Evolutionary conservation across 202 grass and related monocot species (phyloP), one percentile per base, ranked within the genome.

Genomic region (Panicum hallii): DNA sequence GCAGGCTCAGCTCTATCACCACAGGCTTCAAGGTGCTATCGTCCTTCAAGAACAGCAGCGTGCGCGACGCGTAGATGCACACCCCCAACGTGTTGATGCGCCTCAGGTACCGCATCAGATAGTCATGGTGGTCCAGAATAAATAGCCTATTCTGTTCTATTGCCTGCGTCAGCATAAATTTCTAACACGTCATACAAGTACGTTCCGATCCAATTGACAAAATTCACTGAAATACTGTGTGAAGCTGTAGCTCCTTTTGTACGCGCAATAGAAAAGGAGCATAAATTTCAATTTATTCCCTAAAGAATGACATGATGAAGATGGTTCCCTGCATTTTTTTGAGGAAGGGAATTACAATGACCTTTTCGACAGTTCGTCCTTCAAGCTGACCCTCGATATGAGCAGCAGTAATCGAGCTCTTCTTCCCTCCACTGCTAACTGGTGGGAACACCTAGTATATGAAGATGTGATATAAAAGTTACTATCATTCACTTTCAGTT

Each of bases 81-180:
- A 94, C 70, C 13, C 84, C 88, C 65, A 84, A 88, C 49, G 61
- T 73, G 70, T 94, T 96, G 48, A 99, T 99, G 61, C 84, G 93
- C 52, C 70, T 79, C 63, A 99, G 84, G 84, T 96, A 94, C 2
- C 88, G 86, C 88, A 99, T 94, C 71, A 99, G 76, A 71, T 96
- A 99, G 91, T 96, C 93, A 5, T 99, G 96, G 75, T 99, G 96
- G 74, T 99, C 93, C 12, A 99, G 84, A 13, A 99, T 88, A 50
- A 92, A 95, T 28, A 99, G 55, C 85, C 90, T 89, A 0, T 86
- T 82, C 11, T 86, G 22, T 0, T 20, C 13, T 70, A 94, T 28
- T 15, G 97, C 97, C 96, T 99, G 74, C 75, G 38, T 38, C 52
- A 36, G 38, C 6, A 79, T 16, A 26, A 40, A 20, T 56, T 17